Percentiles rank a stretch among this genome's conserved stretches.
phyloP scores from a whole-genome alignment of 108 stramenopile species.

The Nannochloropsis salina region DNA sequence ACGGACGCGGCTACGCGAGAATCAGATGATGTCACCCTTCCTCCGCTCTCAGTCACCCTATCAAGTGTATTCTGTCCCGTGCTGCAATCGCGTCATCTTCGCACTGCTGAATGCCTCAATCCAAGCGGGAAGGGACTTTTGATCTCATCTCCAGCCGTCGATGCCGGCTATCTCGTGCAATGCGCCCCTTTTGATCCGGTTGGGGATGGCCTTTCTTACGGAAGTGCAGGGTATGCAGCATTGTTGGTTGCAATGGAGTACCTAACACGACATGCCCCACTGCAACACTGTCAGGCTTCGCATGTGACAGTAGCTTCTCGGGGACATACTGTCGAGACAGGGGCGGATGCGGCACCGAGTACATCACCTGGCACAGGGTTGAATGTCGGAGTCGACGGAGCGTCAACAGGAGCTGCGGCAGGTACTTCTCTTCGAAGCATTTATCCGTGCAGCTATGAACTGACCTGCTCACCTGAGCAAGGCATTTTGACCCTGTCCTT shows the following conservation, averaged over 20 bases:
- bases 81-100: not conserved
- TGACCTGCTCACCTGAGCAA: conserved; percentile 3
- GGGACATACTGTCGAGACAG: not conserved
- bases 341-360: no score
- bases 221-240: not conserved
- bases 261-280: not conserved
- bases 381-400: no score
- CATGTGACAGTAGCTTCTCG: not conserved
- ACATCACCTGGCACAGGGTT: no score
- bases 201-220: not conserved
- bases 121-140: conserved; percentile 7
- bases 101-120: not conserved
- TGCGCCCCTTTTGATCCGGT: not conserved
- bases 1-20: not conserved
- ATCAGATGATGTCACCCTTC: not conserved
- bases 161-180: conserved; percentile 11
- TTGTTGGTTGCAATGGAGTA: conserved; percentile 9
- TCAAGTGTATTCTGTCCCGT: not conserved
- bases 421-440: no score
- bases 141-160: not conserved
- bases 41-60: not conserved
- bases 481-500: conserved; percentile 15
- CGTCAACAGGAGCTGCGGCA: no score
- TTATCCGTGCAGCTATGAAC: not conserved
- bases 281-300: not conserved